Conservation (phyloP, 2,329 filamentous ascomycete genomes). For the Epichloe scottii region DNA sequence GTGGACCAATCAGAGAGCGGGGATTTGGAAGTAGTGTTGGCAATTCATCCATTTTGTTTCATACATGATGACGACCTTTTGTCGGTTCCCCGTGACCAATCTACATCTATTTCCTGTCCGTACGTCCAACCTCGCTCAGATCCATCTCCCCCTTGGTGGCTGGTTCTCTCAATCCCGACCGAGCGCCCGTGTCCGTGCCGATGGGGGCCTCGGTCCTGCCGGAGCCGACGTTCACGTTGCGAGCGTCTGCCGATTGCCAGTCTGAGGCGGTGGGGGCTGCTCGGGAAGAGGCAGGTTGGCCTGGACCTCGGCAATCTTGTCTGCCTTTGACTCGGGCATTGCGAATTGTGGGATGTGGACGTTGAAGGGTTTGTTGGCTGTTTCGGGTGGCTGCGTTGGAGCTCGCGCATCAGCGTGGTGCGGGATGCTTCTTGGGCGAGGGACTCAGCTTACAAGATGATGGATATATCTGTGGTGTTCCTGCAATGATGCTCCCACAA, state of each 20-base stretch:
- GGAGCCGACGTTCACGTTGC: slow-evolving; percentile 54
- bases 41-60: too few relatives aligned
- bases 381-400: background rate
- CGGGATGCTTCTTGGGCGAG: background rate
- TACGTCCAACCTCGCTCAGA: slow-evolving; percentile 47
- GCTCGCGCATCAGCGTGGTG: background rate
- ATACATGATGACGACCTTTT: too few relatives aligned
- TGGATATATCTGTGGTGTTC: background rate
- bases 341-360: background rate
- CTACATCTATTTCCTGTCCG: background rate
- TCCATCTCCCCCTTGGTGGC: slow-evolving; percentile 44
- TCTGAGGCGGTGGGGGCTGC: slow-evolving; percentile 65
- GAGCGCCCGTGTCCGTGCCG: slow-evolving; percentile 34
- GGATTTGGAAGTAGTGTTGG: background rate
- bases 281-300: slow-evolving; percentile 70
- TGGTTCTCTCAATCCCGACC: slow-evolving; percentile 43
- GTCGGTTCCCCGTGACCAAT: too few relatives aligned
- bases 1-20: background rate
- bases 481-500: background rate
- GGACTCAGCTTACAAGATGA: background rate
- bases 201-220: slow-evolving; percentile 27
- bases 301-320: slow-evolving; percentile 55
- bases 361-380: too few relatives aligned
- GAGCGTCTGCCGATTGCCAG: slow-evolving; percentile 60
- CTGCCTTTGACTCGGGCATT: slow-evolving; percentile 40